phyloP scores from a whole-genome alignment of 345 rosid genomes.

The Acer negundo region DNA sequence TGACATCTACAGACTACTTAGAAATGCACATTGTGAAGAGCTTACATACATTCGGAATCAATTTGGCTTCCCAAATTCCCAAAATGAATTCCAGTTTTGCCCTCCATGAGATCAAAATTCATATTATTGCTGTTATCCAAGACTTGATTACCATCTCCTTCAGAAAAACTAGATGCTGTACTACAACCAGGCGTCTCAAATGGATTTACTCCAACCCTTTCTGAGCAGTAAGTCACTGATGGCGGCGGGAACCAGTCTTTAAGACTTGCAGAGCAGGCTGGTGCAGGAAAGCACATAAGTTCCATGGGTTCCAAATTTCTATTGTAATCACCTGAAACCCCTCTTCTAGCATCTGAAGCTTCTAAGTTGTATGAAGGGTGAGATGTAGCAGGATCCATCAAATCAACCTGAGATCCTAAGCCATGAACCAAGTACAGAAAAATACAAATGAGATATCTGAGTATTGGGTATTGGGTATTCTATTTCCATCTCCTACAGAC shows the following conservation, averaged over 20 bases:
- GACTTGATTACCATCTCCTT: conserved; percentile 32
- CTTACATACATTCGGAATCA: conserved; percentile 41
- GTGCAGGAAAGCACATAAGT: conserved; percentile 36
- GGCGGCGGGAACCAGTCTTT: conserved; percentile 37
- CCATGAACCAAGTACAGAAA: conserved; percentile 18
- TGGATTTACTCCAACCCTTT: conserved; percentile 39
- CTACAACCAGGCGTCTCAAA: conserved; percentile 47
- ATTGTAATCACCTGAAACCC: conserved; percentile 33
- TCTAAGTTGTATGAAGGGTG: conserved; percentile 20
- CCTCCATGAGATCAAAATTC: conserved; percentile 21
- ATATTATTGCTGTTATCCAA: conserved; percentile 33
- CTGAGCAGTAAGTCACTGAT: conserved; percentile 31
- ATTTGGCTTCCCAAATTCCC: conserved; percentile 22
- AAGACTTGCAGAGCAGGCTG: conserved; percentile 44
- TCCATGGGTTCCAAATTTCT: conserved; percentile 28
- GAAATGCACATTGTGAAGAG: conserved; percentile 15
- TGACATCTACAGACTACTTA: conserved; percentile 2
- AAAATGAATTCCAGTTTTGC: conserved; percentile 29
- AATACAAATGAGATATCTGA: conserved; percentile 14
- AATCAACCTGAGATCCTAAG: conserved; percentile 42
- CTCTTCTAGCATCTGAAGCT: conserved; percentile 32
- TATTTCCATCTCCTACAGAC: not conserved
- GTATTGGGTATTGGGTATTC: not conserved
- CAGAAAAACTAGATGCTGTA: conserved; percentile 44
- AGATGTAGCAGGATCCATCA: conserved; percentile 17